A percentile compares a stretch with the other conserved stretches of the same genome.
These are phyloP conservation scores for Sporothrix schenckii DNA, from an alignment of 2,329 filamentous ascomycete species.

Conservation along the genomic window DNA sequence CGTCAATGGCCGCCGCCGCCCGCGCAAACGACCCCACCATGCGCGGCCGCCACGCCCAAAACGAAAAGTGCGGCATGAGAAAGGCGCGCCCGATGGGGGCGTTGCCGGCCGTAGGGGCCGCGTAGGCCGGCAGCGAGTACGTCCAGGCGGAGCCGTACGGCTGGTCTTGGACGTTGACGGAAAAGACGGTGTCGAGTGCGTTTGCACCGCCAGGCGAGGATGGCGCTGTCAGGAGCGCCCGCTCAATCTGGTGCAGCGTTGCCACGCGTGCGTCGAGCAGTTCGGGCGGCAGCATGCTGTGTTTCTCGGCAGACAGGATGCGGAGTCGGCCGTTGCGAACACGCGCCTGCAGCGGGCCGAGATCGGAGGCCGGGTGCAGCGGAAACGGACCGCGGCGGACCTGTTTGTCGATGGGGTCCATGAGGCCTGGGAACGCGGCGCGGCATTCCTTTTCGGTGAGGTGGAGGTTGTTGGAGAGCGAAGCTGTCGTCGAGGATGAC, in stretches of 20 bases:
- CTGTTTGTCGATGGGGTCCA: slow-evolving; percentile 46
- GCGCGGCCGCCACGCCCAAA: slow-evolving; percentile 31
- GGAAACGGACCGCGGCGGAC: slow-evolving; percentile 46
- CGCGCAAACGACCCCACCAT: slow-evolving; percentile 29
- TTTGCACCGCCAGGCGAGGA: slow-evolving; percentile 38
- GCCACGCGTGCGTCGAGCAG: slow-evolving; percentile 52
- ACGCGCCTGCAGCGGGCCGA: slow-evolving; percentile 43
- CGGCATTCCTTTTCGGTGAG: slow-evolving; percentile 44
- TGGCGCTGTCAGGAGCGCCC: slow-evolving; percentile 50
- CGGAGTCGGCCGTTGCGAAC: slow-evolving; percentile 46
- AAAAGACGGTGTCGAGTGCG: slow-evolving; percentile 52
- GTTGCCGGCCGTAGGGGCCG: slow-evolving; percentile 35
- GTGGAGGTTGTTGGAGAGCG: slow-evolving; percentile 1
- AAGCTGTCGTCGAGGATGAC: no score
- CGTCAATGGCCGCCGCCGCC: slow-evolving; percentile 46
- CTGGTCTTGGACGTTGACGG: slow-evolving; percentile 56
- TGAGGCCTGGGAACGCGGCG: slow-evolving; percentile 46
- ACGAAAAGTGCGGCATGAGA: slow-evolving; percentile 33
- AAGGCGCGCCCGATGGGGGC: slow-evolving; percentile 34
- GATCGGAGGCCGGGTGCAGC: slow-evolving; percentile 40
- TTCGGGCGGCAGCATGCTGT: slow-evolving; percentile 44
- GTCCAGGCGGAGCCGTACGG: slow-evolving; percentile 49
- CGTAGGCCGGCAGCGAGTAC: slow-evolving; percentile 49
- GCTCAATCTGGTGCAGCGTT: slow-evolving; percentile 57
- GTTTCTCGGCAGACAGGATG: slow-evolving; percentile 4